phyloP scores from a whole-genome alignment of 1,284 basidiomycete species.

The Stygiomarasmius scandens region DNA sequence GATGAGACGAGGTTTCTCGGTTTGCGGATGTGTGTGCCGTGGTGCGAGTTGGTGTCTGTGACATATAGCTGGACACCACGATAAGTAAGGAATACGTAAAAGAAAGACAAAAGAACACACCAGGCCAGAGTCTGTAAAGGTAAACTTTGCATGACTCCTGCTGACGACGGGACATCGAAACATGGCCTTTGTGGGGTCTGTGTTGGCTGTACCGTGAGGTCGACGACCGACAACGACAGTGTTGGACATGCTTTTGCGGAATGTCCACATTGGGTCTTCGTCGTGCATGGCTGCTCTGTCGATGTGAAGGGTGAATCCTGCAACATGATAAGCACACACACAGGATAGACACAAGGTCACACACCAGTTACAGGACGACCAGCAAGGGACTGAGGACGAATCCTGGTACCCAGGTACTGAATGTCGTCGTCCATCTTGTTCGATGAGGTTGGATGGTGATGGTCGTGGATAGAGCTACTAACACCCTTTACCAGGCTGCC shows the following conservation, averaged over 20 bases:
- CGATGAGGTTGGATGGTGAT: not conserved
- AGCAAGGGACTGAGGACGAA: constrained; percentile 6
- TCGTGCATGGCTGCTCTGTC: constrained; percentile 41
- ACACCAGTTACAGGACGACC: constrained; percentile 17
- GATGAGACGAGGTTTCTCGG: constrained; percentile 46
- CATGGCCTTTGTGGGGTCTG: constrained; percentile 41
- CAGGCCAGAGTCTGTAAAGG: constrained; percentile 59
- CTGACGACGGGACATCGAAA: constrained; percentile 70
- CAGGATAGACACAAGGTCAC: not conserved
- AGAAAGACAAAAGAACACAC: constrained; percentile 47
- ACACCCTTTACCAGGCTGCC: not conserved
- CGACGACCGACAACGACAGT: constrained; percentile 62
- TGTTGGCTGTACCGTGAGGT: constrained; percentile 31
- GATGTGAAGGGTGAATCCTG: constrained; percentile 52
- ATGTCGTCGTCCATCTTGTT: constrained; percentile 28
- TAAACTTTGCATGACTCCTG: constrained; percentile 66
- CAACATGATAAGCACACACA: not conserved
- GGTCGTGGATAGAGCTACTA: not conserved
- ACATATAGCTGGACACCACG: constrained; percentile 49
- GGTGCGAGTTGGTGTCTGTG: constrained; percentile 62
- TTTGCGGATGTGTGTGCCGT: constrained; percentile 62
- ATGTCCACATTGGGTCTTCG: constrained; percentile 38
- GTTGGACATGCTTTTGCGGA: constrained; percentile 42
- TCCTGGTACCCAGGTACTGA: constrained; percentile 28
- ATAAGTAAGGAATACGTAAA: not conserved